A percentile compares a stretch with the other conserved stretches of the same genome.
Evolutionary conservation across 1,139 yeast genomes (phyloP).

Genomic region (Zygosaccharomyces sapae): DNA sequence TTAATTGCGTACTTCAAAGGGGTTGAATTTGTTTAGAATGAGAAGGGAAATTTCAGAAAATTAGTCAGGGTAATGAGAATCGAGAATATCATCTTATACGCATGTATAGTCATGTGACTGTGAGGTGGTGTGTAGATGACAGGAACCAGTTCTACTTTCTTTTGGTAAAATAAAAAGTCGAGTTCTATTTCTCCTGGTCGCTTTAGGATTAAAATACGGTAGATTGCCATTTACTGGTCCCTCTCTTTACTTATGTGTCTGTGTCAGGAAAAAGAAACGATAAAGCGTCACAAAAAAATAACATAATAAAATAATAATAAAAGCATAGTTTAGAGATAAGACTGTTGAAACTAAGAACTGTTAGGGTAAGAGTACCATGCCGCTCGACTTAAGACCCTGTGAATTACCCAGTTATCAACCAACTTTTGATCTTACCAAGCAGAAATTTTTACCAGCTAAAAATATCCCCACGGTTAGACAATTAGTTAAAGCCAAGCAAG

Average conservation of each 20-base stretch:
- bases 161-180: neutral
- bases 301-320: neutral
- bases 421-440: constrained; percentile 13
- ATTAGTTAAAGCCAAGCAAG: constrained; percentile 33
- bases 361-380: constrained; percentile 2
- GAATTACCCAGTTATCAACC: constrained; percentile 13
- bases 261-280: constrained; percentile 3
- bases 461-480: constrained; percentile 29
- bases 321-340: neutral
- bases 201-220: too few species aligned
- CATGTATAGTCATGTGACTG: neutral
- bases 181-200: neutral
- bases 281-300: constrained; percentile 1
- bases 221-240: too few species aligned
- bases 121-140: too few species aligned
- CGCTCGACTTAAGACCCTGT: constrained; percentile 9
- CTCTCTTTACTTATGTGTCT: too few species aligned
- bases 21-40: constrained; percentile 1
- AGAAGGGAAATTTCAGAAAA: constrained; percentile 3
- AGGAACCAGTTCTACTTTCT: too few species aligned
- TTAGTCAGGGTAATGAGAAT: constrained; percentile 1
- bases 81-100: neutral
- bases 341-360: neutral
- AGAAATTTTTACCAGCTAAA: constrained; percentile 17
- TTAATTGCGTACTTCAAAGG: constrained; percentile 3